Conservation (phyloP, 2,329 filamentous ascomycete species). For the Botrytis paeoniae region DNA sequence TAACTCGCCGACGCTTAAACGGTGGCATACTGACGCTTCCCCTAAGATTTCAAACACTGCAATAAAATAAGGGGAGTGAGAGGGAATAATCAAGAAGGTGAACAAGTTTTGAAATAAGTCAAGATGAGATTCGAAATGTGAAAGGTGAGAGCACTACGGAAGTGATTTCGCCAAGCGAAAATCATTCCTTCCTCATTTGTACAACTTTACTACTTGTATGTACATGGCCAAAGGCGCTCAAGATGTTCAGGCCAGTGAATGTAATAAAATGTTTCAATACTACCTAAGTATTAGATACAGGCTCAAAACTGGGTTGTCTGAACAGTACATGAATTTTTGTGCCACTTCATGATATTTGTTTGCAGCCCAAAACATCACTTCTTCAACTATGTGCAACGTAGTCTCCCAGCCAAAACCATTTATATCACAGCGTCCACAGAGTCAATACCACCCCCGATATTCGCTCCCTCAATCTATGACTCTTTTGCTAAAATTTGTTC, state of each 20-base stretch:
- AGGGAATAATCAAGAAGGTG: background rate
- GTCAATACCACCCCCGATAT: background rate
- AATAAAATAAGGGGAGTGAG: background rate
- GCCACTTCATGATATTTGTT: conserved; percentile 1
- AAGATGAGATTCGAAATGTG: background rate
- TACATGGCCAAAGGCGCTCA: background rate
- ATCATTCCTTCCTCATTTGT: background rate
- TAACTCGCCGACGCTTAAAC: conserved; percentile 31
- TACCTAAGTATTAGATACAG: background rate
- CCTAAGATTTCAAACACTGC: background rate
- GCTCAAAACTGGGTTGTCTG: background rate
- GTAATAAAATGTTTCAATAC: background rate
- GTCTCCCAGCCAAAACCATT: background rate
- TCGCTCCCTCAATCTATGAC: conserved; percentile 2
- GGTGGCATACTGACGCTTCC: conserved; percentile 16
- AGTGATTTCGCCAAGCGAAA: conserved; percentile 3
- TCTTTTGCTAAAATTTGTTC: conserved; percentile 7
- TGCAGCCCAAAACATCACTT: background rate
- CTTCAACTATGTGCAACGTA: background rate
- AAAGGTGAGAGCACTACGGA: background rate
- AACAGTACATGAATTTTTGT: background rate
- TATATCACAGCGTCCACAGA: background rate
- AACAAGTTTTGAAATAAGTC: background rate
- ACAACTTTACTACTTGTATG: background rate
- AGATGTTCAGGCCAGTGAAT: background rate